A percentile compares a stretch with the other conserved stretches of the same genome.
phyloP scores from a whole-genome alignment of 371 early-diverging fungal species.

The Mucor circinelloides region DNA sequence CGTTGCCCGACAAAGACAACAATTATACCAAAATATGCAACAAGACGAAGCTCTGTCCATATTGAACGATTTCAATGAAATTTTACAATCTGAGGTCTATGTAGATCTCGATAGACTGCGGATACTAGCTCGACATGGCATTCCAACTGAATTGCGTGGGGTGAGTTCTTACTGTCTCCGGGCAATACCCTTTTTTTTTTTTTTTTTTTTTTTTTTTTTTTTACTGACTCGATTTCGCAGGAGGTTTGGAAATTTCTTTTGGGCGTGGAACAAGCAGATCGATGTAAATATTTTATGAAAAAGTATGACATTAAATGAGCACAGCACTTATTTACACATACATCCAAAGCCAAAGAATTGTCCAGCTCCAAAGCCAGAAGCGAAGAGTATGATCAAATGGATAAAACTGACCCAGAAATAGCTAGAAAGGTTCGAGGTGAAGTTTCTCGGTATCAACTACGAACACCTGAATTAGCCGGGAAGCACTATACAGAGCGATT shows the following conservation, averaged over 20 bases:
- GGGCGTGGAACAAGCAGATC: conserved; percentile 79
- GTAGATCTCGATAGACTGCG: conserved; percentile 81
- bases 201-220: not conserved
- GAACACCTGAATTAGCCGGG: conserved; percentile 25
- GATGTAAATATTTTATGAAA: conserved; percentile 57
- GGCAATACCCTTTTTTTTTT: not conserved
- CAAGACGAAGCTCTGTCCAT: conserved; percentile 43
- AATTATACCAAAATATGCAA: conserved; percentile 18
- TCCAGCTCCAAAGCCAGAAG: conserved; percentile 61
- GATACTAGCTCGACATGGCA: conserved; percentile 74
- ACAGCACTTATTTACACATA: not conserved
- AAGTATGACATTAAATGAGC: conserved; percentile 4
- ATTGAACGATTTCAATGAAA: conserved; percentile 72
- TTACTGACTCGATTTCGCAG: conserved; percentile 28
- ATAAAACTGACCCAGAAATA: conserved; percentile 68
- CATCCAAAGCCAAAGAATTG: conserved; percentile 62
- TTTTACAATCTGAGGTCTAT: conserved; percentile 80
- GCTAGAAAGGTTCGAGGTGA: conserved; percentile 83
- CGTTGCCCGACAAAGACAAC: conserved; percentile 13
- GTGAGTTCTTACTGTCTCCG: conserved; percentile 45
- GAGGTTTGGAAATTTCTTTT: conserved; percentile 87
- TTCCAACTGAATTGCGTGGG: conserved; percentile 77
- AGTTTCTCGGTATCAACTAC: conserved; percentile 67
- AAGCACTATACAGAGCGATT: conserved; percentile 41
- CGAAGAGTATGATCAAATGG: conserved; percentile 69